Evolutionary conservation across 2,329 filamentous ascomycete genomes (phyloP).

Genomic region (Talaromyces pinophilus): DNA sequence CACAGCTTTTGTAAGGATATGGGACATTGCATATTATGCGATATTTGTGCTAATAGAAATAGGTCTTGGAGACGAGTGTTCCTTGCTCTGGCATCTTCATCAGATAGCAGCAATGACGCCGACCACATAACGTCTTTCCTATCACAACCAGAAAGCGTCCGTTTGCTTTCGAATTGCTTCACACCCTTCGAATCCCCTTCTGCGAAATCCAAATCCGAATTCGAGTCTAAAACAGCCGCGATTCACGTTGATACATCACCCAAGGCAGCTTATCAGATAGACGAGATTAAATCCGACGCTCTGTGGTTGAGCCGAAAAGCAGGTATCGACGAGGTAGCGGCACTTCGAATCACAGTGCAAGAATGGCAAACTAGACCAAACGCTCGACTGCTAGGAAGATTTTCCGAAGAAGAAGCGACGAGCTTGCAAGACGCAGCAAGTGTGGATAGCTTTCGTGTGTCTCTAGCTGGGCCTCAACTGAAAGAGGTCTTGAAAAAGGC

Average conservation of each 20-base stretch:
- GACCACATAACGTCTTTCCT: slow-evolving; percentile 68
- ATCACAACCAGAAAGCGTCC: slow-evolving; percentile 66
- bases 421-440: slow-evolving; percentile 75
- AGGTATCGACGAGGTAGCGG: slow-evolving; percentile 76
- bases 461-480: slow-evolving; percentile 47
- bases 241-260: slow-evolving; percentile 75
- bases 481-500: slow-evolving; percentile 39
- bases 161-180: slow-evolving; percentile 68
- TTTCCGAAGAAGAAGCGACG: slow-evolving; percentile 75
- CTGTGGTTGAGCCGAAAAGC: slow-evolving; percentile 80
- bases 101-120: slow-evolving; percentile 52
- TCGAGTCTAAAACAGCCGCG: slow-evolving; percentile 81
- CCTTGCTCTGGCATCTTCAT: slow-evolving; percentile 48
- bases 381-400: slow-evolving; percentile 67
- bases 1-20: slow-evolving; percentile 68
- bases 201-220: slow-evolving; percentile 66
- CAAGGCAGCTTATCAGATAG: slow-evolving; percentile 69
- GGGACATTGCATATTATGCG: neutral
- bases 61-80: slow-evolving; percentile 63
- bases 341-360: slow-evolving; percentile 74
- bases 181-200: slow-evolving; percentile 66
- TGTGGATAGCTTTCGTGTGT: slow-evolving; percentile 62
- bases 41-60: slow-evolving; percentile 33
- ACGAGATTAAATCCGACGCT: slow-evolving; percentile 79
- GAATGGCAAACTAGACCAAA: slow-evolving; percentile 82